Percentiles rank a stretch among this genome's conserved stretches.
These are phyloP conservation scores for Neurospora terricola DNA, from an alignment of 495 filamentous ascomycete genomes.

Conservation along the genomic window DNA sequence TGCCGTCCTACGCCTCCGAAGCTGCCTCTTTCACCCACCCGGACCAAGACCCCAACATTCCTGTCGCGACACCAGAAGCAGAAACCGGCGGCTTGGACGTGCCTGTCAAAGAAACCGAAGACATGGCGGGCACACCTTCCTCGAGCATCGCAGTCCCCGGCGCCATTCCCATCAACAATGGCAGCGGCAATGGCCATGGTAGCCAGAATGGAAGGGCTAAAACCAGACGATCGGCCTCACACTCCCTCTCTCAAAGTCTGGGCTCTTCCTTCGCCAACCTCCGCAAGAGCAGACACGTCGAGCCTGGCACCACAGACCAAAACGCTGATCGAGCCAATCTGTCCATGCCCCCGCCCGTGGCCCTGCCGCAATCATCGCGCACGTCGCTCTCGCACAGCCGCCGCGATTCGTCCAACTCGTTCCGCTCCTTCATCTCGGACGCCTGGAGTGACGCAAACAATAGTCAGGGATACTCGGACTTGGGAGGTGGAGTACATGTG, in stretches of 20 bases:
- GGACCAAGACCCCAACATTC: not conserved
- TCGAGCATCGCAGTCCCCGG: not conserved
- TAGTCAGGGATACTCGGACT: constrained; percentile 2
- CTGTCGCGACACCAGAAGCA: not conserved
- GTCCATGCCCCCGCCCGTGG: constrained; percentile 48
- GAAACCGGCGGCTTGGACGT: not conserved
- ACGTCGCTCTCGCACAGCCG: constrained; percentile 14
- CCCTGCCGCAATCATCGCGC: constrained; percentile 15
- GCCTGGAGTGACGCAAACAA: constrained; percentile 21
- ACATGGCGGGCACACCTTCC: not conserved
- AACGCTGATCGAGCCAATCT: constrained; percentile 44
- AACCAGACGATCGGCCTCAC: constrained; percentile 4
- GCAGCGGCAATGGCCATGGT: not conserved
- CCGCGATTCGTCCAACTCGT: constrained; percentile 21
- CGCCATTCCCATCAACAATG: constrained; percentile 1
- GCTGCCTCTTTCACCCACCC: not conserved
- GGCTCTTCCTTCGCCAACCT: constrained; percentile 13
- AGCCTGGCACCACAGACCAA: constrained; percentile 40
- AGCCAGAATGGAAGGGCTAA: not conserved
- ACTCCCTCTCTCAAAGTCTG: constrained; percentile 14
- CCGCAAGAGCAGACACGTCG: constrained; percentile 45
- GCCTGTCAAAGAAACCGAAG: not conserved
- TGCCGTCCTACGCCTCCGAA: not conserved
- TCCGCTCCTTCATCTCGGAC: constrained; percentile 9
- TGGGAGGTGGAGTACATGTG: not conserved